Evolutionary conservation across 164 flowering plant species (phyloP).

Genomic region (Platanus orientalis): DNA sequence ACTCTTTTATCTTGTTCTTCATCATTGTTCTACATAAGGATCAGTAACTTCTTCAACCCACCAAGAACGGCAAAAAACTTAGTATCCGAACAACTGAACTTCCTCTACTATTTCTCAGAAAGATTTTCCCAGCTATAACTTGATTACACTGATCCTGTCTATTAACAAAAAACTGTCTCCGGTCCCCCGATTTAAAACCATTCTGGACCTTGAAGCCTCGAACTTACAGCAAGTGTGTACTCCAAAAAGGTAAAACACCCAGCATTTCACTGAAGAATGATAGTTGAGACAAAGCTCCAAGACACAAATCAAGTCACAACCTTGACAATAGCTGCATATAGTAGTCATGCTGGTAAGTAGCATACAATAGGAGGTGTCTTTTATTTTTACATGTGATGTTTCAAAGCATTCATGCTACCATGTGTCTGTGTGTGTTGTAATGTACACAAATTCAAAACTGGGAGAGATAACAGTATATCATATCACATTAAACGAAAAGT

Average conservation of each 20-base stretch:
- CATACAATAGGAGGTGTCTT: no score
- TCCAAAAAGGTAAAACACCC: conserved; percentile 19
- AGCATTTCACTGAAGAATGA: conserved; percentile 20
- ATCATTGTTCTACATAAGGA: conserved; percentile 8
- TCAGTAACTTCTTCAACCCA: conserved; percentile 22
- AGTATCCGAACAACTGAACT: conserved; percentile 15
- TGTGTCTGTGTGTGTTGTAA: no score
- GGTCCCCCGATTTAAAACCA: conserved; percentile 7
- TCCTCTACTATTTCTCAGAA: conserved; percentile 14
- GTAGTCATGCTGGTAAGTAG: no score
- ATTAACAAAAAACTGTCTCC: conserved; percentile 21
- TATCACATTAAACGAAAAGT: no score
- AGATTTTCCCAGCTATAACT: conserved; percentile 14
- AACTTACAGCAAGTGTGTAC: conserved; percentile 11
- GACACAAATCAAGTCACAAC: conserved; percentile 8
- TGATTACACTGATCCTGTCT: conserved; percentile 14
- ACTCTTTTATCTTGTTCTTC: conserved; percentile 13
- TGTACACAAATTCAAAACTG: no score
- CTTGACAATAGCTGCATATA: conserved; percentile 4
- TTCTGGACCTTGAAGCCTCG: conserved; percentile 10
- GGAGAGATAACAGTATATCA: no score
- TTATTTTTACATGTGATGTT: no score
- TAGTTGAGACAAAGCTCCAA: conserved; percentile 6
- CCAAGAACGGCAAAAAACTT: conserved; percentile 15
- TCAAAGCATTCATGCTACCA: no score